phyloP scores from a whole-genome alignment of 75 land plant genomes.

The Chamaecyparis obtusa region DNA sequence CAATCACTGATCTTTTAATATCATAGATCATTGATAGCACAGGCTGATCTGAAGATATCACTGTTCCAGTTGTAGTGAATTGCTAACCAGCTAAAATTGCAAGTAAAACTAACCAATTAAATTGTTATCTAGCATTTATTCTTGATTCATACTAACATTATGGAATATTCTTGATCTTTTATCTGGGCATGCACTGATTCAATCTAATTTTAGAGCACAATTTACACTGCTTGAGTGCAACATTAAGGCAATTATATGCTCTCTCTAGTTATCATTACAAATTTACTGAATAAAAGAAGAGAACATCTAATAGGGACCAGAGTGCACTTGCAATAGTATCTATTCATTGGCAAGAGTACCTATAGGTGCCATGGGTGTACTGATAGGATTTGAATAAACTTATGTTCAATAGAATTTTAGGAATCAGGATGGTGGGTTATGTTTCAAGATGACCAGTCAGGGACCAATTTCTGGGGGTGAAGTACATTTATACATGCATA shows the following conservation, averaged over 20 bases:
- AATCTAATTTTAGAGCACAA: neutral
- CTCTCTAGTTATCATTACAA: no score
- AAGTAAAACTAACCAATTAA: no score
- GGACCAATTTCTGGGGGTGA: no score
- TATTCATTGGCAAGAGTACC: neutral
- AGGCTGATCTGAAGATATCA: neutral
- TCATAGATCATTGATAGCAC: neutral
- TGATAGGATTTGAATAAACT: no score
- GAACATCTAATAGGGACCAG: neutral
- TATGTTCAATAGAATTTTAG: no score
- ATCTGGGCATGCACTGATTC: neutral
- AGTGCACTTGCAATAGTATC: neutral
- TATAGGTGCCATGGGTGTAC: no score
- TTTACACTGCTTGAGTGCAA: neutral
- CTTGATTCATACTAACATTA: neutral
- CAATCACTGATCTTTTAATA: neutral
- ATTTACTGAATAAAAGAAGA: neutral
- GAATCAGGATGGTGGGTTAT: no score
- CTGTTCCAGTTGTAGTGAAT: neutral
- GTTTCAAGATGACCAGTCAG: no score
- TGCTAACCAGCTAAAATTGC: no score
- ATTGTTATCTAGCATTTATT: neutral
- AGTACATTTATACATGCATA: no score
- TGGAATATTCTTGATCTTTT: neutral
- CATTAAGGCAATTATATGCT: neutral